These are phyloP conservation scores for Davidsoniella australis DNA, from an alignment of 2,329 filamentous ascomycete genomes.

Conservation along the genomic window DNA sequence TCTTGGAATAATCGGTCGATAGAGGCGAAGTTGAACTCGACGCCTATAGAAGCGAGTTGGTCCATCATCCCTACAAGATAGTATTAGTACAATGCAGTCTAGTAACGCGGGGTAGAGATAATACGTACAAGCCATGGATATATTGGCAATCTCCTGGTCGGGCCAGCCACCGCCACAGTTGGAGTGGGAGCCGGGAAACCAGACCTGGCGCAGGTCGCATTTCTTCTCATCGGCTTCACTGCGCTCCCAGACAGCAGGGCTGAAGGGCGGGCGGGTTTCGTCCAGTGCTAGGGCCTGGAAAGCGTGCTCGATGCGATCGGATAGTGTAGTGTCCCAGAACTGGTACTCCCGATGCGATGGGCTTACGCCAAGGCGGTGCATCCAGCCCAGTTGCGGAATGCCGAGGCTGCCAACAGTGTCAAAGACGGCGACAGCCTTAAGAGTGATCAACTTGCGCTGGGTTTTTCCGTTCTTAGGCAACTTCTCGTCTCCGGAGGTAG, in stretches of 20 bases:
- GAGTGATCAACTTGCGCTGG: constrained; percentile 7
- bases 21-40: constrained; percentile 29
- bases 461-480: neutral
- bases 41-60: constrained; percentile 32
- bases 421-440: constrained; percentile 29
- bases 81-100: neutral
- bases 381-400: constrained; percentile 28
- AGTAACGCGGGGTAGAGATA: neutral
- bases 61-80: constrained; percentile 34
- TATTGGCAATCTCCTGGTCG: constrained; percentile 26
- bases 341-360: constrained; percentile 29
- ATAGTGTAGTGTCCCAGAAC: constrained; percentile 37
- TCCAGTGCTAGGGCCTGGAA: constrained; percentile 44
- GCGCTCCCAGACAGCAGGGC: constrained; percentile 38
- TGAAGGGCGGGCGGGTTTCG: constrained; percentile 36
- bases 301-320: constrained; percentile 35
- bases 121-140: constrained; percentile 23
- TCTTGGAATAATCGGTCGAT: constrained; percentile 17
- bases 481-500: neutral
- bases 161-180: constrained; percentile 54
- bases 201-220: constrained; percentile 32
- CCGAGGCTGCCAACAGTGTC: constrained; percentile 26
- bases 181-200: constrained; percentile 56
- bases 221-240: constrained; percentile 4
- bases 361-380: constrained; percentile 30